Evolutionary conservation across 352 stramenopile genomes (phyloP), one percentile per base, ranked within the genome.

Genomic region (Globisporangium iwayamae): DNA sequence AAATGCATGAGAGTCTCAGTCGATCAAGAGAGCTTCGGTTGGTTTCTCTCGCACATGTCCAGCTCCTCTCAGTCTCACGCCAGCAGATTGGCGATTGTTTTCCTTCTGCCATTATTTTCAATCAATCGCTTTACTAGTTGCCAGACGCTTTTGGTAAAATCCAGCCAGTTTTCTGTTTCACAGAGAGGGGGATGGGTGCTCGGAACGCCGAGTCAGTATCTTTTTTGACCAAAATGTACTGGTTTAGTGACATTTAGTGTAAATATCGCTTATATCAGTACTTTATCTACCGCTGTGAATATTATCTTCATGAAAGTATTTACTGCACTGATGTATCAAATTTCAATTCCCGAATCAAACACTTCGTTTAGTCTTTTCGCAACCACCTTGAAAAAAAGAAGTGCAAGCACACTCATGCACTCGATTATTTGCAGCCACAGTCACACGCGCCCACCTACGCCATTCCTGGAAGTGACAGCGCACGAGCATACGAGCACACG

Each of bases 371-470:
- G 41, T n/a, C 41, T n/a, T 20, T 47, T 47, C 41, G 3, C 41
- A 47, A n/a, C 41, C 16, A 16, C 28, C 20, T 3, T 41, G 4
- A 6, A 25, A 55, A 10, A 38, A 41, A 56, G 25, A 34, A 56
- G 34, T 18, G 50, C 32, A 56, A 25, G 50, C 28, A n/a, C 25
- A 6, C n/a, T 3, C 10, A 38, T 25, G 28, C 50, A 39, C 34
- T 56, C 50, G 28, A 56, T 56, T 56, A 56, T 56, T 56, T 28
- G 50, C 50, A n/a, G 50, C 50, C 16, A 47, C 14, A 47, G 41
- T 47, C 41, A 20, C 41, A 47, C 14, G 39, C 39, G 41, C 13
- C 41, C 14, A 9, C 41, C 25, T 2, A 36, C 32, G 32, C 32
- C 41, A 47, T n/a, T 47, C 41, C 41, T 20, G 41, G 41, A 47